A percentile compares a stretch with the other conserved stretches of the same genome.
Evolutionary conservation across 2,329 filamentous ascomycete genomes (phyloP).

Genomic region (Teratosphaeria viscida): DNA sequence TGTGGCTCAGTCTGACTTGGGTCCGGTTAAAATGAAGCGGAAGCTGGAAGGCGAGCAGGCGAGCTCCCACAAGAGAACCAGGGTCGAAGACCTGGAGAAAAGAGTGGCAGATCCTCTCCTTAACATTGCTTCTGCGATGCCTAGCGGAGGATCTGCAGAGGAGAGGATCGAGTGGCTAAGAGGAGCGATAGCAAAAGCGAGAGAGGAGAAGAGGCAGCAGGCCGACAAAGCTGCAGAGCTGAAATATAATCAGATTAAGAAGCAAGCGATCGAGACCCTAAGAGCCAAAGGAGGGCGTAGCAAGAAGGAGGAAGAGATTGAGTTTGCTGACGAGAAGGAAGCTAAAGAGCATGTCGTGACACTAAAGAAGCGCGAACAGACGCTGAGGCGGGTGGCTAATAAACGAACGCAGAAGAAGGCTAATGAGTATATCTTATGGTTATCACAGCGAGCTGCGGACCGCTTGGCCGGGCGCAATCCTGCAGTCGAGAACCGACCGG

Average conservation of each 20-base stretch:
- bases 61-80: too few relatives aligned
- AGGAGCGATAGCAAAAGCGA: not conserved
- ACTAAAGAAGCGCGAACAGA: not conserved
- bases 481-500: not conserved
- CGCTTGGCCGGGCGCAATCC: not conserved
- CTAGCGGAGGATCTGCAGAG: not conserved
- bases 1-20: not conserved
- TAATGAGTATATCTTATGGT: not conserved
- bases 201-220: not conserved
- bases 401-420: not conserved
- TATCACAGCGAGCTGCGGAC: not conserved
- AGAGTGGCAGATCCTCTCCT: not conserved
- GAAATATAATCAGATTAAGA: not conserved
- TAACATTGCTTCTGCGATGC: not conserved
- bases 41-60: too few relatives aligned
- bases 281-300: not conserved
- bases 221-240: not conserved
- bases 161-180: not conserved
- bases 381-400: not conserved
- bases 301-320: not conserved
- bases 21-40: not conserved
- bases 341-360: not conserved
- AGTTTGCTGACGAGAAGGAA: not conserved
- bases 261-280: not conserved
- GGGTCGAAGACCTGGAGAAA: not conserved